Evolutionary conservation across 1,139 yeast species (phyloP).

Genomic region (Yamadazyma mexicana): DNA sequence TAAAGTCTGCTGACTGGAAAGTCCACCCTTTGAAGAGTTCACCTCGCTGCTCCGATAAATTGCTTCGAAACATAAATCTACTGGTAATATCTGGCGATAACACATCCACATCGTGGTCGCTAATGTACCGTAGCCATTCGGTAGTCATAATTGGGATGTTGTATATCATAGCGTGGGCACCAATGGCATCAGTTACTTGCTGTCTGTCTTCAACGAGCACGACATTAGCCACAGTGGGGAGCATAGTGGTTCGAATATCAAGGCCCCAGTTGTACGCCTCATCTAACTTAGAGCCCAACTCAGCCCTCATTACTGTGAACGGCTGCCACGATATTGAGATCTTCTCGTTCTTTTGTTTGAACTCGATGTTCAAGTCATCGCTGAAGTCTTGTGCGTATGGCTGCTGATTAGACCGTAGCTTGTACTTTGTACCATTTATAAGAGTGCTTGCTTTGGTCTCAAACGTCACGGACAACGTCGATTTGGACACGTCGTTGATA

Average conservation of each 20-base stretch:
- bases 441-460: constrained; percentile 32
- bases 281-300: constrained; percentile 6
- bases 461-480: constrained; percentile 24
- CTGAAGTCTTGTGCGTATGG: constrained; percentile 19
- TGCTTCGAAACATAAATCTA: constrained; percentile 8
- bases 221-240: constrained; percentile 12
- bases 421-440: constrained; percentile 28
- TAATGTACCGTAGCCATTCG: constrained; percentile 8
- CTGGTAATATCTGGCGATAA: constrained; percentile 5
- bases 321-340: constrained; percentile 26
- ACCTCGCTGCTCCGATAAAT: constrained; percentile 3
- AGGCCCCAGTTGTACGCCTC: constrained; percentile 15
- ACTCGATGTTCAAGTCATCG: constrained; percentile 18
- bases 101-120: constrained; percentile 2
- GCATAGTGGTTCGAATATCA: constrained; percentile 25
- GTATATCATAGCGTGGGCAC: constrained; percentile 10
- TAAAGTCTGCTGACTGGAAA: constrained; percentile 8
- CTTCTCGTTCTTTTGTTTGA: constrained; percentile 19
- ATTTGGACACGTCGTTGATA: constrained; percentile 6
- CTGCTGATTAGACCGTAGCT: constrained; percentile 19
- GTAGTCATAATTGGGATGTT: constrained; percentile 7
- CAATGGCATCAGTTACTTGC: constrained; percentile 3
- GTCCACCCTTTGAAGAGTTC: constrained; percentile 2
- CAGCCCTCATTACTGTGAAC: constrained; percentile 13
- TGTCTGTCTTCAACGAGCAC: constrained; percentile 4